These are phyloP conservation scores for Fraxinus sp. DNA, from an alignment of 305 asterid genomes.

Conservation along the genomic window DNA sequence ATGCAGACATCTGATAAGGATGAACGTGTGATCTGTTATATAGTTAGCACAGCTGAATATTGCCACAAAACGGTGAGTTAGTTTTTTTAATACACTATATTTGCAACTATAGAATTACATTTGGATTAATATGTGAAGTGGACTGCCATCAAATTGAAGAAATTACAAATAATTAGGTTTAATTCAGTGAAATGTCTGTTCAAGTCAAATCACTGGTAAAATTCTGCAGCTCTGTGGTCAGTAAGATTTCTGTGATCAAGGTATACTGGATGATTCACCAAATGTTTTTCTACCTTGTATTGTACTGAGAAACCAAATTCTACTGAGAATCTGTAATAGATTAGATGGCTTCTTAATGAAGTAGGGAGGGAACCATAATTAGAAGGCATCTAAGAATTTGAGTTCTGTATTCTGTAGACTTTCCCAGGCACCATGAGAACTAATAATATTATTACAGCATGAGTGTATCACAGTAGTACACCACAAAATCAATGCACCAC, in stretches of 20 bases:
- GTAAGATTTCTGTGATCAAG: neutral
- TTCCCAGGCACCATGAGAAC: neutral
- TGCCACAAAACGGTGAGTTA: conserved; percentile 84
- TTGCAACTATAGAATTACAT: neutral
- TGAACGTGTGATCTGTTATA: conserved; percentile 82
- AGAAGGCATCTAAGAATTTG: neutral
- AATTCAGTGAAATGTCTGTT: neutral
- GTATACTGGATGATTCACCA: neutral
- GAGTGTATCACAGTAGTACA: neutral
- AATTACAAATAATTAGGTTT: conserved; percentile 16
- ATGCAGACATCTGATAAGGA: conserved; percentile 90
- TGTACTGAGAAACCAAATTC: neutral
- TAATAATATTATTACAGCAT: neutral
- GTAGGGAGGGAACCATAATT: neutral
- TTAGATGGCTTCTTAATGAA: neutral
- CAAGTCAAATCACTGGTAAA: neutral
- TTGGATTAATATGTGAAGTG: conserved; percentile 1
- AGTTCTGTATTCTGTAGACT: neutral
- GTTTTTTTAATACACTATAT: conserved; percentile 22
- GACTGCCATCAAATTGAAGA: conserved; percentile 12
- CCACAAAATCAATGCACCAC: no score
- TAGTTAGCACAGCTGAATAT: conserved; percentile 94
- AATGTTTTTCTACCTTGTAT: neutral
- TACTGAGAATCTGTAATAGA: neutral
- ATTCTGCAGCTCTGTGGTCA: neutral